A percentile compares a stretch with the other conserved stretches of the same genome.
Conservation (phyloP, 202 grass and related monocot genomes). For the Saccharum hybrid region DNA sequence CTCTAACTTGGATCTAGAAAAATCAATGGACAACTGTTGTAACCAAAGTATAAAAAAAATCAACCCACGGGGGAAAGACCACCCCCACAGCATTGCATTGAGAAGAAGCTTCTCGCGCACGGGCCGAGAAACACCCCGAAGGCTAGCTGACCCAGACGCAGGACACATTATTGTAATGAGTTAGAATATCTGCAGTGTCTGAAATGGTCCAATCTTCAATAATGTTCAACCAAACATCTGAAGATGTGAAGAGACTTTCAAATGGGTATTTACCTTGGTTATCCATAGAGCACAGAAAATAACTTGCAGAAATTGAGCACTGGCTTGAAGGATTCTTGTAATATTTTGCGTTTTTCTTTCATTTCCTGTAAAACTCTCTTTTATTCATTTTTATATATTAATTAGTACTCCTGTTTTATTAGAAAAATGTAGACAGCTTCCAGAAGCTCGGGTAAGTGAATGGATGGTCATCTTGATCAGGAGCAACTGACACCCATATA, state of each 20-base stretch:
- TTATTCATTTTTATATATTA: slow-evolving; percentile 3
- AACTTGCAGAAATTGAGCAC: background rate
- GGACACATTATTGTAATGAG: background rate
- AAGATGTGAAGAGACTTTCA: background rate
- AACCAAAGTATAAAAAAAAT: slow-evolving; percentile 7
- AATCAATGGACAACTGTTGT: slow-evolving; percentile 8
- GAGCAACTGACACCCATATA: background rate
- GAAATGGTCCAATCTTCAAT: background rate
- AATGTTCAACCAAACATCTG: background rate
- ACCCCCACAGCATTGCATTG: background rate
- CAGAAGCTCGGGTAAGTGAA: background rate
- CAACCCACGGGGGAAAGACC: background rate
- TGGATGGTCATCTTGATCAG: background rate
- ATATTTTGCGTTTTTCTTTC: background rate
- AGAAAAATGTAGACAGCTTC: background rate
- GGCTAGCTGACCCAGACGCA: background rate
- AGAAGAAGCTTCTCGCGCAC: background rate
- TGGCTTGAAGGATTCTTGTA: background rate
- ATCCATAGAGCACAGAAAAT: background rate
- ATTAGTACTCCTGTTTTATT: background rate
- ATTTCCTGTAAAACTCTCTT: background rate
- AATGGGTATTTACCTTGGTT: background rate
- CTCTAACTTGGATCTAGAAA: slow-evolving; percentile 4
- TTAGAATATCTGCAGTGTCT: background rate
- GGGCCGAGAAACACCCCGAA: background rate